These are phyloP conservation scores for Saccharomyces hybrid DNA, from an alignment of 1,139 yeast genomes.

Conservation along the genomic window DNA sequence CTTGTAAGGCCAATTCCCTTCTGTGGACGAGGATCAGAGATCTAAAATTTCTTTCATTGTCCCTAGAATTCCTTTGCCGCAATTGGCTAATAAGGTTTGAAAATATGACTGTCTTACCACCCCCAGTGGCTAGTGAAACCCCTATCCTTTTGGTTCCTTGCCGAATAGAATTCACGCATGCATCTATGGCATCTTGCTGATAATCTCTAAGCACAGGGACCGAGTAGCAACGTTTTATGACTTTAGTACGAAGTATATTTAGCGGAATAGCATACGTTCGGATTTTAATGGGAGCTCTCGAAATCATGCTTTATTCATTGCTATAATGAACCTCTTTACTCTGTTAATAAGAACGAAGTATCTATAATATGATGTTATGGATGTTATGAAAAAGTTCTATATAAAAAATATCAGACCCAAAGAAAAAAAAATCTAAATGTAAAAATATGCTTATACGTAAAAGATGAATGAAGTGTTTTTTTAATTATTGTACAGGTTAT, in stretches of 20 bases:
- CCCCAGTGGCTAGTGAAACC: conserved; percentile 87
- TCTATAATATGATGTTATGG: neutral
- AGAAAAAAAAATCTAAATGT: conserved; percentile 1
- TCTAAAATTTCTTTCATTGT: conserved; percentile 32
- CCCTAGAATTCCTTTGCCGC: conserved; percentile 32
- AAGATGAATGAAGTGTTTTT: neutral
- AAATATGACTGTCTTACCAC: conserved; percentile 88
- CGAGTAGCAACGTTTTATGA: neutral
- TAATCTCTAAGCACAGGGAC: conserved; percentile 44
- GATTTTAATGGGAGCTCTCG: neutral
- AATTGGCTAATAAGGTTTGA: conserved; percentile 53
- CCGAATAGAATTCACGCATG: conserved; percentile 45
- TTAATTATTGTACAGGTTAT: conserved; percentile 4
- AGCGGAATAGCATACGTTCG: neutral
- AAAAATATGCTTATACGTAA: neutral
- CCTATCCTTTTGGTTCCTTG: conserved; percentile 56
- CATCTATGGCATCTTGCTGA: conserved; percentile 61
- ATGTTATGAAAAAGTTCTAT: neutral
- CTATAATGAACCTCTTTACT: neutral
- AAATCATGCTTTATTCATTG: neutral
- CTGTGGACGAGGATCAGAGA: conserved; percentile 72
- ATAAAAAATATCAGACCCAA: neutral
- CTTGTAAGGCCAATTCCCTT: conserved; percentile 70
- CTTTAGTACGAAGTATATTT: neutral
- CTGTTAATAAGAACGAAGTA: neutral